These are phyloP conservation scores for Thraustotheca clavata DNA, from an alignment of 352 stramenopile genomes.

Conservation along the genomic window DNA sequence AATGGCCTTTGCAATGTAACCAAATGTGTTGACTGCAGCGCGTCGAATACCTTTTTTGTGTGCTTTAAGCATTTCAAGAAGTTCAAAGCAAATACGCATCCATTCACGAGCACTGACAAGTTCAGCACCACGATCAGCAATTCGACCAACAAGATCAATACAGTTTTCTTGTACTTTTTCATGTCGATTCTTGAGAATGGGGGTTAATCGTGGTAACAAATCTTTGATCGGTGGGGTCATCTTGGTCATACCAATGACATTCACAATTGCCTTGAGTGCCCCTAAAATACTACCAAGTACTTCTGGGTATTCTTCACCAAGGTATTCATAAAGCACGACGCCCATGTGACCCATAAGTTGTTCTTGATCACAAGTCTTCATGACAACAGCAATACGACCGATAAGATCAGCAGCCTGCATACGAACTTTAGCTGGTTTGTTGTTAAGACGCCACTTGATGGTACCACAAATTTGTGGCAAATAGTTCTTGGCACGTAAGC, in stretches of 20 bases:
- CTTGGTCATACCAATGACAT: conserved; percentile 99
- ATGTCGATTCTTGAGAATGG: conserved; percentile 98
- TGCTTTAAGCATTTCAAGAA: conserved; percentile 98
- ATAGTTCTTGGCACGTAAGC: conserved; percentile 97
- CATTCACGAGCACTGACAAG: conserved; percentile 98
- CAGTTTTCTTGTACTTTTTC: conserved; percentile 99
- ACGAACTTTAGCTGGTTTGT: conserved; percentile 96
- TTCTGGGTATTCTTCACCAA: conserved; percentile 99
- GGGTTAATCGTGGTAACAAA: conserved; percentile 96
- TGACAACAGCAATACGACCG: conserved; percentile 96
- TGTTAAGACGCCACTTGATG: conserved; percentile 99
- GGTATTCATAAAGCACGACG: conserved; percentile 98
- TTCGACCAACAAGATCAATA: conserved; percentile 97
- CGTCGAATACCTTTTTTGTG: conserved; percentile 98
- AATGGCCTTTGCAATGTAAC: conserved; percentile 99
- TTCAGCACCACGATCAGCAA: conserved; percentile 96
- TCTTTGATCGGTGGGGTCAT: conserved; percentile 99
- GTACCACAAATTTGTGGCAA: conserved; percentile 97
- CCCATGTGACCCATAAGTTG: conserved; percentile 98
- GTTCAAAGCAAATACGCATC: conserved; percentile 99
- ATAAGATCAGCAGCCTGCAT: conserved; percentile 99
- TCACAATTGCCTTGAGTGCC: conserved; percentile 97
- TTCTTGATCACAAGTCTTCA: conserved; percentile 98
- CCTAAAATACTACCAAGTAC: conserved; percentile 98
- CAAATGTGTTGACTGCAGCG: conserved; percentile 98